These are phyloP conservation scores for Seminavis robusta DNA, from an alignment of 108 stramenopile species.

Conservation along the genomic window DNA sequence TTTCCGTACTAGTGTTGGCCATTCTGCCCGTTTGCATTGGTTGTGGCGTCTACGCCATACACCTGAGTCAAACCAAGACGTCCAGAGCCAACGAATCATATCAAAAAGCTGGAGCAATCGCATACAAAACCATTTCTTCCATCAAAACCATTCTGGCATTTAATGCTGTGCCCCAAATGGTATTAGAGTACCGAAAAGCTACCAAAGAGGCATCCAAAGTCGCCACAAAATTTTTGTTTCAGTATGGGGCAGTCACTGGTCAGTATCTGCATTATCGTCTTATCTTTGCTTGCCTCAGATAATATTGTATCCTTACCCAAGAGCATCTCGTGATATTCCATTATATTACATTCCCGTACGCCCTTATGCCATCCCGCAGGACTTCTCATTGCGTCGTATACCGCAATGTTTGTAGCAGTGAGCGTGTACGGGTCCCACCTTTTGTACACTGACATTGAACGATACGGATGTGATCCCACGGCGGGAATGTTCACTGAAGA, in stretches of 20 bases:
- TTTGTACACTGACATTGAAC: conserved; percentile 51
- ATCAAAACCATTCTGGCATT: conserved; percentile 57
- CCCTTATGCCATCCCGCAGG: conserved; percentile 33
- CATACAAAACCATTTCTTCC: conserved; percentile 46
- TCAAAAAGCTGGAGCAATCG: conserved; percentile 42
- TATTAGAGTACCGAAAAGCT: conserved; percentile 38
- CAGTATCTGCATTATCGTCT: too few species aligned
- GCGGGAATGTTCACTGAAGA: conserved; percentile 21
- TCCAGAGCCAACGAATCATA: conserved; percentile 31
- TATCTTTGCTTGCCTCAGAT: too few species aligned
- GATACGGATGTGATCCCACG: conserved; percentile 61
- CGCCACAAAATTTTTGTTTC: conserved; percentile 30
- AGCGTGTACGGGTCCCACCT: conserved; percentile 64
- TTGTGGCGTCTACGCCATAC: conserved; percentile 37
- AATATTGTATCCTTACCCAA: too few species aligned
- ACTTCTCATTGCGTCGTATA: too few species aligned
- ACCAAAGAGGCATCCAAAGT: conserved; percentile 52
- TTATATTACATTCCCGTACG: too few species aligned
- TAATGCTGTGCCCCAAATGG: conserved; percentile 40
- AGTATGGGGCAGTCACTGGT: conserved; percentile 62
- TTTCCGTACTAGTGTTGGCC: conserved; percentile 54
- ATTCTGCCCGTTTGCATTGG: conserved; percentile 43
- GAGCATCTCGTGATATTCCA: too few species aligned
- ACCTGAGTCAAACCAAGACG: conserved; percentile 45
- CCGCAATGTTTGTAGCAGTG: too few species aligned